phyloP scores from a whole-genome alignment of 1,284 basidiomycete genomes.

The Puccinia sorghi region DNA sequence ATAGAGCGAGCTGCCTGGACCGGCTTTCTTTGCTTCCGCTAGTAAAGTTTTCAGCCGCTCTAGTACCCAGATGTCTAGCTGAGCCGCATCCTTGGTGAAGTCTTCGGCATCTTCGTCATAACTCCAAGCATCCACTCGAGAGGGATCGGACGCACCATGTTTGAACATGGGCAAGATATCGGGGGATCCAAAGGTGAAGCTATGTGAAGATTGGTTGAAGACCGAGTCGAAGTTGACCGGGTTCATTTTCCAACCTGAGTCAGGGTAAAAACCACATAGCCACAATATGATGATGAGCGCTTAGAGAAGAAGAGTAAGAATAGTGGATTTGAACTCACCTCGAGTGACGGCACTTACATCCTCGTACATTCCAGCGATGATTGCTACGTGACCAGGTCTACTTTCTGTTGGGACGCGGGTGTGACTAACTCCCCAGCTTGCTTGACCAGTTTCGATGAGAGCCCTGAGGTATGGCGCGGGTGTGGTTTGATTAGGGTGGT shows the following conservation, averaged over 20 bases:
- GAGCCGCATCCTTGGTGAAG: constrained; percentile 82
- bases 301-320: too few species aligned
- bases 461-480: constrained; percentile 75
- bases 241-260: constrained; percentile 81
- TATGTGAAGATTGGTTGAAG: constrained; percentile 76
- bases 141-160: constrained; percentile 64
- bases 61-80: constrained; percentile 77
- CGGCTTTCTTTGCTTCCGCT: constrained; percentile 63
- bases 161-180: constrained; percentile 89
- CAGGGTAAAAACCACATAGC: constrained; percentile 44
- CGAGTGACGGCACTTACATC: constrained; percentile 86
- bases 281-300: too few species aligned
- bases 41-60: constrained; percentile 68
- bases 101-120: constrained; percentile 79
- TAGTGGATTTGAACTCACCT: constrained; percentile 61
- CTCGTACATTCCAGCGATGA: constrained; percentile 91
- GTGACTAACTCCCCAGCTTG: constrained; percentile 80
- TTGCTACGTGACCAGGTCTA: constrained; percentile 79
- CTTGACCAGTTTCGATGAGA: constrained; percentile 66
- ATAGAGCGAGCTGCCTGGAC: constrained; percentile 32
- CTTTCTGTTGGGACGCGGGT: constrained; percentile 86
- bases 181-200: constrained; percentile 82
- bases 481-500: constrained; percentile 57
- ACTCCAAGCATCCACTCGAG: constrained; percentile 69
- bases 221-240: constrained; percentile 87